Percentiles rank a stretch among this genome's conserved stretches.
Conservation (phyloP, 2,329 filamentous ascomycete species). For the Penicillium crustosum region DNA sequence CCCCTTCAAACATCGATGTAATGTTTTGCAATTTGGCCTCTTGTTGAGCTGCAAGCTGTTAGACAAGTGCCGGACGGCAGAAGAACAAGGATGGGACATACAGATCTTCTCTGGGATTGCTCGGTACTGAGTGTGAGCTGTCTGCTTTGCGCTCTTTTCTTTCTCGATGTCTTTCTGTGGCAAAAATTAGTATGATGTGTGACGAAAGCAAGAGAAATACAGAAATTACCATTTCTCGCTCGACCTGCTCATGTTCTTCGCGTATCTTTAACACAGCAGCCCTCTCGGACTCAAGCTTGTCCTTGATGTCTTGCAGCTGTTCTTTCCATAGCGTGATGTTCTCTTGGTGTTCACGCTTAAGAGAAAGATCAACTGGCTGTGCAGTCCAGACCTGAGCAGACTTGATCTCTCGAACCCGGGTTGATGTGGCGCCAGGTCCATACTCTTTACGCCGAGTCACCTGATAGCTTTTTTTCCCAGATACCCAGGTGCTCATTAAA, state of each 20-base stretch:
- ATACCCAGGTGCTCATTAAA: slow-evolving; percentile 67
- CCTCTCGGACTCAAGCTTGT: slow-evolving; percentile 33
- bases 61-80: slow-evolving; percentile 17
- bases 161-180: slow-evolving; percentile 38
- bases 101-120: slow-evolving; percentile 70
- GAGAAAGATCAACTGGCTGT: slow-evolving; percentile 64
- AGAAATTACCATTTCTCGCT: slow-evolving; percentile 46
- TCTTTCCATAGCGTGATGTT: slow-evolving; percentile 47
- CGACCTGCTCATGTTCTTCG: slow-evolving; percentile 25
- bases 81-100: slow-evolving; percentile 43
- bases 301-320: slow-evolving; percentile 39
- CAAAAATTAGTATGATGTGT: slow-evolving; percentile 12
- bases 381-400: slow-evolving; percentile 72
- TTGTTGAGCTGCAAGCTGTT: slow-evolving; percentile 40
- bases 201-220: not conserved
- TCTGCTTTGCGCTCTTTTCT: slow-evolving; percentile 69
- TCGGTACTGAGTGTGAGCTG: slow-evolving; percentile 62
- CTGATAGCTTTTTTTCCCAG: slow-evolving; percentile 62
- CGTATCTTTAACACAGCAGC: slow-evolving; percentile 23
- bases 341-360: slow-evolving; percentile 60
- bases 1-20: slow-evolving; percentile 41
- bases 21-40: slow-evolving; percentile 49
- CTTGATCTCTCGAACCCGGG: slow-evolving; percentile 61
- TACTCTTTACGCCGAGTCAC: slow-evolving; percentile 77
- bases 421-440: slow-evolving; percentile 70